Percentiles rank a stretch among this genome's conserved stretches.
Conservation (phyloP, 805 yeast species). For the Candida succiphila region DNA sequence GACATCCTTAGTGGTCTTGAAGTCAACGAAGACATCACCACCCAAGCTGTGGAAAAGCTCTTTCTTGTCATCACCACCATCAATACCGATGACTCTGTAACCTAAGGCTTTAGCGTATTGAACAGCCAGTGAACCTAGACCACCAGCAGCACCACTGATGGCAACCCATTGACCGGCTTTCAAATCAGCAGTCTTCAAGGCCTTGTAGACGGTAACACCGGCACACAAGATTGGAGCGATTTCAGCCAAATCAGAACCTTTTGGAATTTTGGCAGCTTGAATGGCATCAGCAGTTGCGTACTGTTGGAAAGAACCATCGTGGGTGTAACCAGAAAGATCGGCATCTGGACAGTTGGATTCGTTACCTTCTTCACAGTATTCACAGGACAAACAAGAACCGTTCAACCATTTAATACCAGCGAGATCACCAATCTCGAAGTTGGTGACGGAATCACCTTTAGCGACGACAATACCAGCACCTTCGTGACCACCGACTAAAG, state of each 20-base stretch:
- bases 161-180: slow-evolving; percentile 43
- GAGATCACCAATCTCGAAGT: slow-evolving; percentile 53
- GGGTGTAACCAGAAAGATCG: slow-evolving; percentile 66
- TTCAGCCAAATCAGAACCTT: slow-evolving; percentile 36
- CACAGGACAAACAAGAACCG: slow-evolving; percentile 58
- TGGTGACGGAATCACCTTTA: slow-evolving; percentile 47
- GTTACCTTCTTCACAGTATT: slow-evolving; percentile 45
- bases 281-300: slow-evolving; percentile 44
- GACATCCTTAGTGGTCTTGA: slow-evolving; percentile 28
- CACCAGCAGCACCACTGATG: slow-evolving; percentile 42
- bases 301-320: slow-evolving; percentile 52
- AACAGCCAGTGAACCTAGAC: slow-evolving; percentile 39
- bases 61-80: slow-evolving; percentile 37
- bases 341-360: slow-evolving; percentile 64
- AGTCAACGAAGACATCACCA: slow-evolving; percentile 38
- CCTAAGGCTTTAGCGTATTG: slow-evolving; percentile 44
- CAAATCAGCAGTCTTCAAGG: slow-evolving; percentile 37
- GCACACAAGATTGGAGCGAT: slow-evolving; percentile 43
- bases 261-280: slow-evolving; percentile 38
- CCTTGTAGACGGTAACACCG: slow-evolving; percentile 45
- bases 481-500: slow-evolving; percentile 65
- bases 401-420: slow-evolving; percentile 67
- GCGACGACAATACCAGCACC: slow-evolving; percentile 68
- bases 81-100: slow-evolving; percentile 36
- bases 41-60: slow-evolving; percentile 30